These are phyloP conservation scores for Aspergillus haitiensis DNA, from an alignment of 495 filamentous ascomycete species.

Conservation along the genomic window DNA sequence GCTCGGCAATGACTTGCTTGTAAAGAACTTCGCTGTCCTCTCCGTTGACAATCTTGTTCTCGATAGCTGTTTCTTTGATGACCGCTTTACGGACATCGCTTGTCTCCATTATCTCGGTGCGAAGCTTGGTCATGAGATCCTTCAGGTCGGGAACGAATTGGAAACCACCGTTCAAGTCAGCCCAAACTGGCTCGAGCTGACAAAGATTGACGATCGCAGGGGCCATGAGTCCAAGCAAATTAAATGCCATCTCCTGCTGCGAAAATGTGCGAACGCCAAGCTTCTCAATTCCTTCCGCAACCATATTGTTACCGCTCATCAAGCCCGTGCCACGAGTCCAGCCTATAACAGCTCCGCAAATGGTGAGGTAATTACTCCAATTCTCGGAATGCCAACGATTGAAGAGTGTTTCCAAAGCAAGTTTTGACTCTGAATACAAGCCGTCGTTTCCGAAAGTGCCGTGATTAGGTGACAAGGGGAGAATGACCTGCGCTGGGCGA, in stretches of 20 bases:
- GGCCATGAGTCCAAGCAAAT: constrained; percentile 93
- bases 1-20: constrained; percentile 88
- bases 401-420: constrained; percentile 95
- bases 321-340: constrained; percentile 98
- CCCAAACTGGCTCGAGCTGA: constrained; percentile 92
- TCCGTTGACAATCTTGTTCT: constrained; percentile 97
- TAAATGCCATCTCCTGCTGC: constrained; percentile 99
- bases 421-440: constrained; percentile 97
- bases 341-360: constrained; percentile 97
- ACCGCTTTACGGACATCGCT: constrained; percentile 92
- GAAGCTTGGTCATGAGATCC: constrained; percentile 82
- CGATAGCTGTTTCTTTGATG: constrained; percentile 91
- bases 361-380: constrained; percentile 97
- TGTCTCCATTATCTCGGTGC: constrained; percentile 89
- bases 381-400: constrained; percentile 97
- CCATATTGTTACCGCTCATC: constrained; percentile 98
- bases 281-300: constrained; percentile 93
- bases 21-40: constrained; percentile 89
- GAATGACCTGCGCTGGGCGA: constrained; percentile 91
- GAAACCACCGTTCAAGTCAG: constrained; percentile 94
- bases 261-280: constrained; percentile 98
- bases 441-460: constrained; percentile 98
- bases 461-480: constrained; percentile 96
- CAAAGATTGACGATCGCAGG: constrained; percentile 92
- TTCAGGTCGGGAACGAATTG: constrained; percentile 99